Base-by-base conservation (phyloP, 106 monocot genomes). In the Iris macrosiphon region DNA sequence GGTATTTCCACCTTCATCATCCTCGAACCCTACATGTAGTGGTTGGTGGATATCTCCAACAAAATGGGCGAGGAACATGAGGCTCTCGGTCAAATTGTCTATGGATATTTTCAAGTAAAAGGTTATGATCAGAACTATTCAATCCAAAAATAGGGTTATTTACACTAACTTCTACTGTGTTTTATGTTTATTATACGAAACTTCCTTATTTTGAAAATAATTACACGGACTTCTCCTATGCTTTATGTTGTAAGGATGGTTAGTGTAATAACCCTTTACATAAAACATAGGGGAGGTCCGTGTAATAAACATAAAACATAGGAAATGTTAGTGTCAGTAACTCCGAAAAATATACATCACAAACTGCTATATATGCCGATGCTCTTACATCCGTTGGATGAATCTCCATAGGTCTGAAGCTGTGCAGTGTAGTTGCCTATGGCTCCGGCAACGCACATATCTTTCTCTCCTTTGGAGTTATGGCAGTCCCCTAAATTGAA, bases 31-130 rank as follows among this genome's bases (percentile, higher is more conserved):
- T 19, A 67, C 80, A 47, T 89, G 84, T 31, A 89, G 42, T 3
- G 89, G 89, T 33, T 84, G 73, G 68, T 84, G 89, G 2, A 84
- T 46, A 45, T 89, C 84, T 40, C 84, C 89, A 20, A 84, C 52
- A 31, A 89, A 89, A 49, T 89, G 89, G 0, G 84, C 62, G 0
- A 89, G 64, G 74, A 89, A 89, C 89, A 89, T 73, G 39, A 89
- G 44, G 67, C 80, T 80, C 54, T 89, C 84, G 6, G 84, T 74
- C 67, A 89, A 56, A 45, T 89, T 75, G 65, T 80, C 89, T 80
- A 65, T 2, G 2, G 18, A 18, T 4, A 39, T 6, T n/a, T n/a
- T n/a, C n/a, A n/a, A n/a, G n/a, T n/a, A n/a, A n/a, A n/a, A n/a
- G 70, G 19, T 49, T 17, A 14, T 30, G 16, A 24, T 23, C 26